Evolutionary conservation across 2,329 filamentous ascomycete species (phyloP).

Genomic region (Monosporascus sp.): DNA sequence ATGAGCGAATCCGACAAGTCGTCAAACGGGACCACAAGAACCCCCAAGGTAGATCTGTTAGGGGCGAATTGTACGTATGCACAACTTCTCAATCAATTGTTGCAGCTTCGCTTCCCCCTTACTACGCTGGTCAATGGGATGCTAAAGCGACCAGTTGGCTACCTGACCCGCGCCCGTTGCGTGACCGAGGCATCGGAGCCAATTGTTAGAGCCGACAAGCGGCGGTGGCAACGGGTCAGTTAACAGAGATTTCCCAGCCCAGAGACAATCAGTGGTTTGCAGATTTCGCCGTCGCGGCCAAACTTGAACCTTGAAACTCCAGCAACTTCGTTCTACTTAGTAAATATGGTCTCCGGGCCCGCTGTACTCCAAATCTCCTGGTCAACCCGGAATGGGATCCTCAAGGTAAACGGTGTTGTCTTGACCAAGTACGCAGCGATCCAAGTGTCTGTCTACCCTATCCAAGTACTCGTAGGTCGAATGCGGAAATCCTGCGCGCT

Average conservation of each 20-base stretch:
- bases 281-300: no score
- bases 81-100: neutral
- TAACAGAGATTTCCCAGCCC: no score
- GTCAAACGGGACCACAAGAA: no score
- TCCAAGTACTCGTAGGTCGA: neutral
- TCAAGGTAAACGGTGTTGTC: neutral
- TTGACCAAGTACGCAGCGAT: neutral
- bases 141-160: neutral
- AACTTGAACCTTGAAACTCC: no score
- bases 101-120: neutral
- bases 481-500: neutral
- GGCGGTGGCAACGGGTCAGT: neutral
- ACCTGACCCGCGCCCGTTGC: neutral
- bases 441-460: neutral
- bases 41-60: no score
- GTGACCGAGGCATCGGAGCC: neutral
- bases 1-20: no score
- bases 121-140: neutral
- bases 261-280: neutral
- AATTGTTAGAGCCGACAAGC: neutral
- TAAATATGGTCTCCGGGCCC: neutral
- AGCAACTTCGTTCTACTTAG: neutral
- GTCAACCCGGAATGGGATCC: neutral
- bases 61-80: neutral
- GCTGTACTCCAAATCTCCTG: neutral